Base-by-base conservation (phyloP, 306 rosid genomes). In the Abrus precatorius region DNA sequence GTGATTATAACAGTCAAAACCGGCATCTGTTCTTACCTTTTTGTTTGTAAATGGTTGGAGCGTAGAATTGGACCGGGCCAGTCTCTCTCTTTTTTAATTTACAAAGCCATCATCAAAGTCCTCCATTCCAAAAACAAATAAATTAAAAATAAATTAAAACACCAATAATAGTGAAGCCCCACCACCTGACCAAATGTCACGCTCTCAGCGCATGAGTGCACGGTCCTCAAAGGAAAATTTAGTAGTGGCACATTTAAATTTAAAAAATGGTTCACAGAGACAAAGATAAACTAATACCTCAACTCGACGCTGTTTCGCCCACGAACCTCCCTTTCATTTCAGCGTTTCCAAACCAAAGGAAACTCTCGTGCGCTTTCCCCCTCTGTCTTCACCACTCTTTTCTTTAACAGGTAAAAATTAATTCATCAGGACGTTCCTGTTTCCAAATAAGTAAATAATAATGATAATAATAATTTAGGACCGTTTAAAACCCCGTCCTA, bases 261-360 rank as follows among this genome's bases (percentile, higher is more conserved):
- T 72, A 38, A 77, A 78, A 77, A 73, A 64, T 59, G 14, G 65
- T 47, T 34, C 4, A 63, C 3, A 71, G 61, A 72, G 62, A 55
- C 72, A 82, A 66, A 82, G 79, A 78, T 61, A 78, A 75, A 70
- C 86, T 86, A 91, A 81, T 72, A 89, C 80, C 74, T 65, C 82
- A 56, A 77, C 91, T 80, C 74, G 20, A 20, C 20, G 20, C 72
- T 14, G 87, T 87, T 84, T 85, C 90, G 86, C 86, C 87, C 85
- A 45, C 86, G 83, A 85, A 80, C 82, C 77, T 36, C 66, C 76
- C 55, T 75, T 79, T 84, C 85, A 59, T 85, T 84, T 85, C 83
- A 49, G 87, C 85, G 84, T 82, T 84, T 67, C 55, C 78, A 74
- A 74, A 87, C 79, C 85, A 81, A 85, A 69, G 63, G 86, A 80